Conservation (phyloP, 768 basidiomycete genomes). For the Gelatoporia subvermispora region DNA sequence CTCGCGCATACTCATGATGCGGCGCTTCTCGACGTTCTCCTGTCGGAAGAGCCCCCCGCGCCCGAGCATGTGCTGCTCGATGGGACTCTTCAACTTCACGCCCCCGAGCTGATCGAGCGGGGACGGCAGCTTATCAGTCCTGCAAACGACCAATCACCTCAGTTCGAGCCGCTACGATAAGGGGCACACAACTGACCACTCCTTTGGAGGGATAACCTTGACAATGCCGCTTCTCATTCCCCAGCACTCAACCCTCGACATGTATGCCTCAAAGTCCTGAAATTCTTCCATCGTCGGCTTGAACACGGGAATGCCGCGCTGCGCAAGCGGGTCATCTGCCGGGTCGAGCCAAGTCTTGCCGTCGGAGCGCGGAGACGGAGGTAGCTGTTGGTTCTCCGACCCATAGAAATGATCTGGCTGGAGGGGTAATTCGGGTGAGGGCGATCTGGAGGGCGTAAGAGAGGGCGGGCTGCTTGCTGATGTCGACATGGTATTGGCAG, state of each 20-base stretch:
- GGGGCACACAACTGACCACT: constrained; percentile 60
- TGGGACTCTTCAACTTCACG: constrained; percentile 83
- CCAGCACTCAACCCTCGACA: constrained; percentile 86
- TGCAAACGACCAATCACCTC: constrained; percentile 22
- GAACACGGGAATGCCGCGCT: constrained; percentile 95
- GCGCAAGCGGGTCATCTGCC: constrained; percentile 73
- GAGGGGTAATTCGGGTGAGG: constrained; percentile 35
- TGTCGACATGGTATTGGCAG: constrained; percentile 16
- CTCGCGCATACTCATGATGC: constrained; percentile 78
- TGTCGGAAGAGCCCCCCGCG: constrained; percentile 82
- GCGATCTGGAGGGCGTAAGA: constrained; percentile 43
- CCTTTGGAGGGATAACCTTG: constrained; percentile 91
- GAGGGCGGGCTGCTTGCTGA: constrained; percentile 25
- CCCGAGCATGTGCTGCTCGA: constrained; percentile 91
- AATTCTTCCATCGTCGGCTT: constrained; percentile 92
- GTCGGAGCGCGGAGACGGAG: constrained; percentile 60
- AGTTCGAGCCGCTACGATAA: constrained; percentile 13
- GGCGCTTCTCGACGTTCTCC: constrained; percentile 86
- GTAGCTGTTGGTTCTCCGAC: constrained; percentile 37
- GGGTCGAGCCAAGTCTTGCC: constrained; percentile 68
- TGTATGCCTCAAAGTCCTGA: constrained; percentile 85
- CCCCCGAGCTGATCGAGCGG: constrained; percentile 63
- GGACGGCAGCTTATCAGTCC: constrained; percentile 71
- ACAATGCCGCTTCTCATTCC: constrained; percentile 88
- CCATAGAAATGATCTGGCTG: constrained; percentile 88